Conservation (phyloP, 352 stramenopile genomes). For the Phytophthora macrochlamydospora region DNA sequence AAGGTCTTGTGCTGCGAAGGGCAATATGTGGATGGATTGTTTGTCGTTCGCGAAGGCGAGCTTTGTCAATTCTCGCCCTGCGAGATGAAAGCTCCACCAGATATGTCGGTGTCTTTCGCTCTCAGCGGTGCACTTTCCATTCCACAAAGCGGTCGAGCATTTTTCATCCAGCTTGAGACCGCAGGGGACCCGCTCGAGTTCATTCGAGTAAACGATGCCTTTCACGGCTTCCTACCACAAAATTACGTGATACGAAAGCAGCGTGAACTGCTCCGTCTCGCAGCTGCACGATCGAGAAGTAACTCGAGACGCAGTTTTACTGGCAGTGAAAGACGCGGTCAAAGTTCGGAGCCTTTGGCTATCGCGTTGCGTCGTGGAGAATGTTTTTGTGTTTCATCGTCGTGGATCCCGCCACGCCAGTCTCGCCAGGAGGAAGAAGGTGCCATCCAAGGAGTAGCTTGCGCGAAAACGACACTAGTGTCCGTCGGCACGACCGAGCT, state of each 20-base stretch:
- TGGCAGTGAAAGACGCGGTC: slow-evolving; percentile 1
- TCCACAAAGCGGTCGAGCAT: slow-evolving; percentile 37
- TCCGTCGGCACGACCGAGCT: slow-evolving; percentile 47
- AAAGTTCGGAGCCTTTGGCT: slow-evolving; percentile 12
- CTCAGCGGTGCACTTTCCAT: slow-evolving; percentile 50
- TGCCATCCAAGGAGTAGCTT: slow-evolving; percentile 29
- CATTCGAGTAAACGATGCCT: slow-evolving; percentile 42
- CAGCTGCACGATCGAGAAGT: slow-evolving; percentile 10
- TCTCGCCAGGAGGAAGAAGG: slow-evolving; percentile 24
- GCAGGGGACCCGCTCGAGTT: slow-evolving; percentile 55
- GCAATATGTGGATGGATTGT: slow-evolving; percentile 55
- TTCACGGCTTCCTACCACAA: slow-evolving; percentile 59
- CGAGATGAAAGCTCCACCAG: slow-evolving; percentile 37
- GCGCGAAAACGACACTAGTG: slow-evolving; percentile 53
- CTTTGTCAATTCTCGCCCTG: slow-evolving; percentile 56
- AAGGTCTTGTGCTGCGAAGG: slow-evolving; percentile 62
- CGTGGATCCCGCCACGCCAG: slow-evolving; percentile 52
- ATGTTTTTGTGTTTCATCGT: slow-evolving; percentile 58
- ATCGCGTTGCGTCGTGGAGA: slow-evolving; percentile 41
- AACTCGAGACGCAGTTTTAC: slow-evolving; percentile 15
- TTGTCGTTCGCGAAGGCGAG: slow-evolving; percentile 57
- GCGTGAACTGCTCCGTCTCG: slow-evolving; percentile 18
- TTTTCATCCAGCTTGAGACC: slow-evolving; percentile 65
- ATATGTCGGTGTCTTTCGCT: slow-evolving; percentile 55
- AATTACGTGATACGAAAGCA: slow-evolving; percentile 37